A percentile compares a stretch with the other conserved stretches of the same genome.
phyloP scores from a whole-genome alignment of 306 rosid genomes.

The Erythrophleum fordii region DNA sequence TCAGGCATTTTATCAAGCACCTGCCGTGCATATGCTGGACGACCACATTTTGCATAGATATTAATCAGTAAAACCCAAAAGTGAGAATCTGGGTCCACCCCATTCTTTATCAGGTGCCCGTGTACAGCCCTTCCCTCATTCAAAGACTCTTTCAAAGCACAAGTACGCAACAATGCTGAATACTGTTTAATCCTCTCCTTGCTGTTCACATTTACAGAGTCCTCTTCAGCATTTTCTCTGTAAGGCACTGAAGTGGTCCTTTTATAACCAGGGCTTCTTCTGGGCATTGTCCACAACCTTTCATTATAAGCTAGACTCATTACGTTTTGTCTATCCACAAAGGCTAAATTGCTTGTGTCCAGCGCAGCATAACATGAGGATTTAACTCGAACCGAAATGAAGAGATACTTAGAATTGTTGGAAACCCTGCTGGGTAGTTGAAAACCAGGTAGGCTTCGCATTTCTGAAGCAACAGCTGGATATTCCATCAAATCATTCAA shows the following conservation, averaged over 20 bases:
- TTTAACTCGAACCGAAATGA: neutral
- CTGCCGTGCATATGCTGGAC: conserved; percentile 21
- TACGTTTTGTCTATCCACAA: neutral
- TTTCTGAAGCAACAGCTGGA: conserved; percentile 21
- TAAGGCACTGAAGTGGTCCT: conserved; percentile 1
- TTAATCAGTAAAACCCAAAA: conserved; percentile 41
- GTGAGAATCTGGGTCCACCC: conserved; percentile 42
- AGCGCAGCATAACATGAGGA: neutral
- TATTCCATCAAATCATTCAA: conserved; percentile 31
- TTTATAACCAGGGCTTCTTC: neutral
- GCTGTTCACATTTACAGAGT: conserved; percentile 15
- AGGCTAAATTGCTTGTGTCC: conserved; percentile 18
- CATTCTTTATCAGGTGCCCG: conserved; percentile 36
- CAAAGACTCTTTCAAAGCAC: conserved; percentile 39
- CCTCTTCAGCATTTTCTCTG: neutral
- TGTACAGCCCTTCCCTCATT: conserved; percentile 47
- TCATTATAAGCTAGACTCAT: neutral
- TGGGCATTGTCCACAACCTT: conserved; percentile 2
- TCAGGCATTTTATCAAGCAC: conserved; percentile 45
- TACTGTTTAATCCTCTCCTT: conserved; percentile 39
- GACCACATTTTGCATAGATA: conserved; percentile 39
- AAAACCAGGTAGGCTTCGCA: conserved; percentile 5
- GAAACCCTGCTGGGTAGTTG: conserved; percentile 16
- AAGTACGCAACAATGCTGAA: conserved; percentile 42
- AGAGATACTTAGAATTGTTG: neutral